These are phyloP conservation scores for Russula compacta DNA, from an alignment of 768 basidiomycete species.

Conservation along the genomic window DNA sequence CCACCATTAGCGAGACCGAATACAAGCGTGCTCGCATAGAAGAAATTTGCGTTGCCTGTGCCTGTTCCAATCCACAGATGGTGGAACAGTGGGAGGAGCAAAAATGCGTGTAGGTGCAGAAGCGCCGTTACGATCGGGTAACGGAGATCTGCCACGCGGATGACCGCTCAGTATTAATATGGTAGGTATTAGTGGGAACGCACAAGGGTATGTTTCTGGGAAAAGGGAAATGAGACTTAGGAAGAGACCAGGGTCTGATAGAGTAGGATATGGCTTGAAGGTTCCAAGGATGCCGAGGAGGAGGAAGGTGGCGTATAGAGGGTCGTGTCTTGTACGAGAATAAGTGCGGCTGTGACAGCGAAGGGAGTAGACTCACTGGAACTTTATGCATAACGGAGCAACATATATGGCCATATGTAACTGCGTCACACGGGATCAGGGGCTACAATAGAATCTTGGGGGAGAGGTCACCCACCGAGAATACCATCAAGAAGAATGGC, in stretches of 20 bases:
- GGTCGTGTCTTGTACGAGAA: slow-evolving; percentile 54
- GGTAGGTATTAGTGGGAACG: background rate
- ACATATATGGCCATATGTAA: slow-evolving; percentile 79
- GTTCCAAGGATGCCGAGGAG: slow-evolving; percentile 68
- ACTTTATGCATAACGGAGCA: slow-evolving; percentile 78
- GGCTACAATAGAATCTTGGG: background rate
- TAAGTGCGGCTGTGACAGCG: background rate
- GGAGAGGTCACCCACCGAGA: slow-evolving; percentile 50
- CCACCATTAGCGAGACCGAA: slow-evolving; percentile 83
- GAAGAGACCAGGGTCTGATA: slow-evolving; percentile 85
- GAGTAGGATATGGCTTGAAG: slow-evolving; percentile 88
- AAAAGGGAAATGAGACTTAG: slow-evolving; percentile 72
- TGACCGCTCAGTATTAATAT: background rate
- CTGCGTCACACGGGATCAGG: slow-evolving; percentile 29
- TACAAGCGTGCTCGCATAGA: slow-evolving; percentile 91
- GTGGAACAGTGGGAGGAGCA: slow-evolving; percentile 86
- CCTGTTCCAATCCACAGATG: slow-evolving; percentile 86
- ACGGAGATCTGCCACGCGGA: slow-evolving; percentile 53
- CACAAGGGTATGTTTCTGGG: slow-evolving; percentile 77
- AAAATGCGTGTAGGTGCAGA: slow-evolving; percentile 72
- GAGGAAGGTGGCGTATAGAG: slow-evolving; percentile 69
- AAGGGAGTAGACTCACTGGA: slow-evolving; percentile 47
- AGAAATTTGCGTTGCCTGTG: slow-evolving; percentile 97
- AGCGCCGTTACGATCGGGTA: slow-evolving; percentile 78
- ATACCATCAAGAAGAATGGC: slow-evolving; percentile 90